Evolutionary conservation across 148 eudicot genomes (phyloP).

Genomic region (Amaranthus cruentus): DNA sequence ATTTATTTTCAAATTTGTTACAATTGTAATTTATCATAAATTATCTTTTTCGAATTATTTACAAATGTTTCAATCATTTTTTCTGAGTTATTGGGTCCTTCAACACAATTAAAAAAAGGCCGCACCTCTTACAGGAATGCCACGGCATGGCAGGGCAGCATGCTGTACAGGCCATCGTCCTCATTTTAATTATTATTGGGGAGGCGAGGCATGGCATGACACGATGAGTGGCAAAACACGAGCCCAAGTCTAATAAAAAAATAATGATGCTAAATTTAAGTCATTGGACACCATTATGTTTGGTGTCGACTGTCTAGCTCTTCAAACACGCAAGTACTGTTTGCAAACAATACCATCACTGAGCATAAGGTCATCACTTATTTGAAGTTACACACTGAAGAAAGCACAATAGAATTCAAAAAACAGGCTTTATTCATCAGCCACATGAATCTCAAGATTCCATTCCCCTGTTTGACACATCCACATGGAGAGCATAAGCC

Average conservation of each 20-base stretch:
- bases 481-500: too few species aligned
- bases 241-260: not conserved
- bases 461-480: not conserved
- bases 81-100: too few species aligned
- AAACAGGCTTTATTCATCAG: not conserved
- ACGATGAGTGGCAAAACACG: not conserved
- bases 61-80: too few species aligned
- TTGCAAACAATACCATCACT: not conserved
- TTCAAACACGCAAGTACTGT: not conserved
- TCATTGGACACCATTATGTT: not conserved
- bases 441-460: not conserved
- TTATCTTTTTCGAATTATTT: too few species aligned
- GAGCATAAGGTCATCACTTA: not conserved
- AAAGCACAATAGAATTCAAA: not conserved
- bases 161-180: not conserved
- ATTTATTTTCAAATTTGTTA: too few species aligned
- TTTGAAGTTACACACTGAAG: not conserved
- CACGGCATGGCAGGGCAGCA: too few species aligned
- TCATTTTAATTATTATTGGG: not conserved
- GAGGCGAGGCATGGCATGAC: not conserved
- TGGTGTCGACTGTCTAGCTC: not conserved
- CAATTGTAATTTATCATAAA: too few species aligned
- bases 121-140: too few species aligned
- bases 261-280: not conserved
- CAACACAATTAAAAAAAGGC: too few species aligned